Percentiles rank a stretch among this genome's conserved stretches.
Evolutionary conservation across 1,139 yeast genomes (phyloP).

Genomic region (Sugiyamaella sp.): DNA sequence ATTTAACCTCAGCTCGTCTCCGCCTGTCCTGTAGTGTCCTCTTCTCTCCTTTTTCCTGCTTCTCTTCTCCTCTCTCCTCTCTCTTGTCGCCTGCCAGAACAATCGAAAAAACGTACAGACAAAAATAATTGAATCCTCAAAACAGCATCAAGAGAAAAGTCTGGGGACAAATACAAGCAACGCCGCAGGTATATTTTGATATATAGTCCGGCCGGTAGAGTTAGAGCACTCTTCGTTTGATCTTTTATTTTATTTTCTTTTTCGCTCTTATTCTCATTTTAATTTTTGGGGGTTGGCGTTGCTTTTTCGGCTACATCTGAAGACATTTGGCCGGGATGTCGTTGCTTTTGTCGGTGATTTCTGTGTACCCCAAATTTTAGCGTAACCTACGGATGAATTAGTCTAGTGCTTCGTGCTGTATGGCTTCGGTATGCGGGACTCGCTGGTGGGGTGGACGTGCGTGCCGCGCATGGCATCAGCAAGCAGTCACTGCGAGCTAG

Average conservation of each 20-base stretch:
- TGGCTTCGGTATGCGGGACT: not conserved
- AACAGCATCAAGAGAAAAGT: not conserved
- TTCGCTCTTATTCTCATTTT: not conserved
- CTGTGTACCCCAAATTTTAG: not conserved
- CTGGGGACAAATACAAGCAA: not conserved
- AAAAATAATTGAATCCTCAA: not conserved
- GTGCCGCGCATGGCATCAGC: conserved; percentile 1
- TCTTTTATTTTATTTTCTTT: not conserved
- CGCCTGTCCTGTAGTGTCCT: too few relatives aligned
- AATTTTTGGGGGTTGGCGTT: not conserved
- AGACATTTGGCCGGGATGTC: not conserved
- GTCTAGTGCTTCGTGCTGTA: not conserved
- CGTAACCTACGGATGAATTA: not conserved
- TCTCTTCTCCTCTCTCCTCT: too few relatives aligned
- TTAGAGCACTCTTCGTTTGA: not conserved
- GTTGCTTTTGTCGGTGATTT: not conserved
- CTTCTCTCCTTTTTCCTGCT: too few relatives aligned
- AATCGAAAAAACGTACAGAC: not conserved
- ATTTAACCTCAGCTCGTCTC: too few relatives aligned
- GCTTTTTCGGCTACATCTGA: not conserved
- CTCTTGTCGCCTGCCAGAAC: too few relatives aligned
- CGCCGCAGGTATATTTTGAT: conserved; percentile 1
- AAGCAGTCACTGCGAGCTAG: too few relatives aligned
- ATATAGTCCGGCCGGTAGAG: not conserved
- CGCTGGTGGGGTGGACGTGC: not conserved